phyloP scores from a whole-genome alignment of 2,329 filamentous ascomycete species.

The Ploettnerulaceae sp. region DNA sequence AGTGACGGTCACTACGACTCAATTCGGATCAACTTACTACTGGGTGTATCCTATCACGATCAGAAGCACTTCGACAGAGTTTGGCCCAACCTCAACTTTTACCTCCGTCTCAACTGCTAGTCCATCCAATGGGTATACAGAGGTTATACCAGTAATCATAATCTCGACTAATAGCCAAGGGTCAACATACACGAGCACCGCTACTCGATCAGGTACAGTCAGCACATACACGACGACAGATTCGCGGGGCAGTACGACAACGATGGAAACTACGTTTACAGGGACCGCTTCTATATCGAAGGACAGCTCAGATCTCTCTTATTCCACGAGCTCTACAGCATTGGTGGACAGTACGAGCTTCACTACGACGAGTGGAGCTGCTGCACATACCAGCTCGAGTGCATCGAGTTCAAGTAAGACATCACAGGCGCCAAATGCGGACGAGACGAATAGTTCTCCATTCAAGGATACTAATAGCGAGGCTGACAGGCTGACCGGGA shows the following conservation, averaged over 20 bases:
- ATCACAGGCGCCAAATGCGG: constrained; percentile 9
- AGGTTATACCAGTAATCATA: constrained; percentile 3
- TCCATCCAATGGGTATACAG: constrained; percentile 1
- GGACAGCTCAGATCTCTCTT: background rate
- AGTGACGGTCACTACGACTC: constrained; percentile 10
- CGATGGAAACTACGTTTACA: constrained; percentile 1
- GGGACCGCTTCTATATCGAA: constrained; percentile 9
- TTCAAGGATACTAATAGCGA: constrained; percentile 25
- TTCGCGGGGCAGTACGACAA: constrained; percentile 9
- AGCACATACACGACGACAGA: constrained; percentile 11
- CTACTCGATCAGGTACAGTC: background rate
- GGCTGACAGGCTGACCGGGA: background rate
- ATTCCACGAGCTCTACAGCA: background rate
- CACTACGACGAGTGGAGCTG: constrained; percentile 10
- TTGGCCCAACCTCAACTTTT: constrained; percentile 12
- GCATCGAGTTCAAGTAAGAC: constrained; percentile 12
- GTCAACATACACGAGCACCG: constrained; percentile 8
- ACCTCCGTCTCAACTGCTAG: constrained; percentile 1
- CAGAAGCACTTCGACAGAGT: constrained; percentile 13
- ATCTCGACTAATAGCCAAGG: constrained; percentile 1
- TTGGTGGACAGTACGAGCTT: constrained; percentile 7
- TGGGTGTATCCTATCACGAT: constrained; percentile 16
- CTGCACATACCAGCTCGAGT: constrained; percentile 14
- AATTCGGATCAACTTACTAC: constrained; percentile 7
- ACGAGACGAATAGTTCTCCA: constrained; percentile 27